Percentiles rank a stretch among this genome's conserved stretches.
These are phyloP conservation scores for Syncephalastrum racemosum DNA, from an alignment of 371 early-diverging fungal species.

Conservation along the genomic window DNA sequence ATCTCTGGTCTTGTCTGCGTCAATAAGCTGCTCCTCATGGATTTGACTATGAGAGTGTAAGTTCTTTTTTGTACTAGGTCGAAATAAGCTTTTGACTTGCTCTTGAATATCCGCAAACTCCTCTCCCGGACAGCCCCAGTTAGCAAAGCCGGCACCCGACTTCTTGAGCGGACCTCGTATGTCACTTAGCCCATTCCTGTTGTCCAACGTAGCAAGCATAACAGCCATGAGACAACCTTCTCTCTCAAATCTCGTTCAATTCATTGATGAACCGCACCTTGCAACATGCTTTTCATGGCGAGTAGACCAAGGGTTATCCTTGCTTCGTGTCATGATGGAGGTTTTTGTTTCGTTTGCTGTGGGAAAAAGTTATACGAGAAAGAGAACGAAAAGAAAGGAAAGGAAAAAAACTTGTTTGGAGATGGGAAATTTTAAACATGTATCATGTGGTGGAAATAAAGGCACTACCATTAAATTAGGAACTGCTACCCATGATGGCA, in stretches of 20 bases:
- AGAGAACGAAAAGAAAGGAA: slow-evolving; percentile 7
- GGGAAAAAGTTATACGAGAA: background rate
- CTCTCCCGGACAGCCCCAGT: slow-evolving; percentile 13
- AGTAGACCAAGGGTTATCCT: slow-evolving; percentile 7
- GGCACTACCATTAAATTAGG: background rate
- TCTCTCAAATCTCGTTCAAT: too few species aligned
- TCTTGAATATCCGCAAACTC: slow-evolving; percentile 12
- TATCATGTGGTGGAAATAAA: background rate
- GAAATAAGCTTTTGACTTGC: slow-evolving; percentile 6
- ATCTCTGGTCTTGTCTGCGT: slow-evolving; percentile 3
- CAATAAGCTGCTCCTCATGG: background rate
- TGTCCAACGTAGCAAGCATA: background rate
- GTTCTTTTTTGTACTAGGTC: too few species aligned
- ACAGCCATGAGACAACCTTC: background rate
- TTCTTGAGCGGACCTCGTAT: slow-evolving; percentile 17
- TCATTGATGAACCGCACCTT: background rate
- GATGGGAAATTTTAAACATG: slow-evolving; percentile 6
- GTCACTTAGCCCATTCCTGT: slow-evolving; percentile 16
- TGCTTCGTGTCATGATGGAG: slow-evolving; percentile 11
- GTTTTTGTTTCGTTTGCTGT: too few species aligned
- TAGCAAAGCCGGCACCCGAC: slow-evolving; percentile 14
- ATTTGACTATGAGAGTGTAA: too few species aligned
- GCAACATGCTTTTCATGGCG: slow-evolving; percentile 10
- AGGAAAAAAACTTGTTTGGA: slow-evolving; percentile 1
- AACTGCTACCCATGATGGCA: slow-evolving; percentile 6